Evolutionary conservation across 2,329 filamentous ascomycete genomes (phyloP).

Genomic region (Botrytis cinerea): DNA sequence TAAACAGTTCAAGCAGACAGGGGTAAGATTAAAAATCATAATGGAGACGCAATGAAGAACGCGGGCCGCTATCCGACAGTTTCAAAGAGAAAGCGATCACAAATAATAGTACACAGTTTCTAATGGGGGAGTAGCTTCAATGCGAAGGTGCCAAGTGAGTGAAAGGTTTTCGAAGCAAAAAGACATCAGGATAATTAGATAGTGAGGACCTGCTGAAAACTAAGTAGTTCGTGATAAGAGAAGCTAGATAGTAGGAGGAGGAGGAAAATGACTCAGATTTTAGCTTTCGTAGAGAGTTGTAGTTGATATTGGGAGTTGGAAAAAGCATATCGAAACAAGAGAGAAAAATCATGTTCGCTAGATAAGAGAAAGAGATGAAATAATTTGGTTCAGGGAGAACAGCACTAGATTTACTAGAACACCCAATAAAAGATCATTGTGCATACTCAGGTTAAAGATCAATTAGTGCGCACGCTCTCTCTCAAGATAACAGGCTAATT

Average conservation of each 20-base stretch:
- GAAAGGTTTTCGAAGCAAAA: neutral
- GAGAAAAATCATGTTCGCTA: neutral
- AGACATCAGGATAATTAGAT: neutral
- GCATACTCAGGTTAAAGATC: neutral
- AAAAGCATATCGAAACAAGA: neutral
- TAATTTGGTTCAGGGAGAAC: neutral
- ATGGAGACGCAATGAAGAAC: neutral
- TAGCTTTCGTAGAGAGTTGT: neutral
- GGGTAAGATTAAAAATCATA: neutral
- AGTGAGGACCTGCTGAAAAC: too few species aligned
- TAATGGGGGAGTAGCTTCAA: fast-evolving
- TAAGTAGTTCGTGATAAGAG: too few species aligned
- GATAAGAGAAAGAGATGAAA: neutral
- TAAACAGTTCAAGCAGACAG: neutral
- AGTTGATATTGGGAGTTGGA: fast-evolving
- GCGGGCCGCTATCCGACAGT: fast-evolving
- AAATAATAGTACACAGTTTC: neutral
- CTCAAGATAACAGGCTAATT: neutral
- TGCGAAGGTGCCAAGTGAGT: neutral
- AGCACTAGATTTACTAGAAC: neutral
- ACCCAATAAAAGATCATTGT: neutral
- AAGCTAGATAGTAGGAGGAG: neutral
- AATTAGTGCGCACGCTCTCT: fast-evolving
- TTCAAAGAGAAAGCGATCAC: fast-evolving
- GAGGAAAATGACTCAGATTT: fast-evolving